Conservation (phyloP, 768 basidiomycete genomes). For the Rhizopogon vinicolor region DNA sequence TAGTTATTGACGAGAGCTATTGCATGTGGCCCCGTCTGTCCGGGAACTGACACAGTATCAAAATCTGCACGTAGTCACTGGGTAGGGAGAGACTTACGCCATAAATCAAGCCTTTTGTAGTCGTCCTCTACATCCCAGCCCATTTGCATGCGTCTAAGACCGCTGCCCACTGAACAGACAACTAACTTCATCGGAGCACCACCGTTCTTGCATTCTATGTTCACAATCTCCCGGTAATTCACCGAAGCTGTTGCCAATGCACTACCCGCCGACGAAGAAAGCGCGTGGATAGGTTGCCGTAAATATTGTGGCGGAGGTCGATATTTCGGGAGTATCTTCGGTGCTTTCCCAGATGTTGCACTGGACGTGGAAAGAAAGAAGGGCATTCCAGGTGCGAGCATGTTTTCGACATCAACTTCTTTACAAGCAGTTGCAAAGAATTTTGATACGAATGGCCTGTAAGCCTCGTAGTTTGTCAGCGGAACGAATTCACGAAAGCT, state of each 20-base stretch:
- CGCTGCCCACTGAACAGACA: neutral
- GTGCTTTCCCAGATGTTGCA: slow-evolving; percentile 13
- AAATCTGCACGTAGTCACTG: neutral
- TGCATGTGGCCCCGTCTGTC: slow-evolving; percentile 13
- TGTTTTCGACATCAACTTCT: slow-evolving; percentile 13
- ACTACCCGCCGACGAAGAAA: neutral
- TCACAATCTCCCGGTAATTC: neutral
- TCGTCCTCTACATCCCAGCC: neutral
- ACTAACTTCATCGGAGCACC: neutral
- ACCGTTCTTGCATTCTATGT: neutral
- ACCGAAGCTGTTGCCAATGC: neutral
- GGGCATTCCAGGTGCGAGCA: slow-evolving; percentile 19
- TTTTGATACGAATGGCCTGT: slow-evolving; percentile 14
- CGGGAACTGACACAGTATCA: slow-evolving; percentile 6
- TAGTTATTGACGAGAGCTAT: slow-evolving; percentile 15
- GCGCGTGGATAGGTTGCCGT: neutral
- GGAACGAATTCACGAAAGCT: slow-evolving; percentile 15
- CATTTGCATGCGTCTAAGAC: neutral
- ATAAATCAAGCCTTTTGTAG: neutral
- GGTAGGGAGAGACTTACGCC: neutral
- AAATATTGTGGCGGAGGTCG: neutral
- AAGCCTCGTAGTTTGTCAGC: slow-evolving; percentile 16
- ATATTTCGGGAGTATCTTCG: slow-evolving; percentile 18
- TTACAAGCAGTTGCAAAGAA: slow-evolving; percentile 3
- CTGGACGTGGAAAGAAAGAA: slow-evolving; percentile 15